Conservation (phyloP, 805 yeast genomes). For the Pachysolen tannophilus region DNA sequence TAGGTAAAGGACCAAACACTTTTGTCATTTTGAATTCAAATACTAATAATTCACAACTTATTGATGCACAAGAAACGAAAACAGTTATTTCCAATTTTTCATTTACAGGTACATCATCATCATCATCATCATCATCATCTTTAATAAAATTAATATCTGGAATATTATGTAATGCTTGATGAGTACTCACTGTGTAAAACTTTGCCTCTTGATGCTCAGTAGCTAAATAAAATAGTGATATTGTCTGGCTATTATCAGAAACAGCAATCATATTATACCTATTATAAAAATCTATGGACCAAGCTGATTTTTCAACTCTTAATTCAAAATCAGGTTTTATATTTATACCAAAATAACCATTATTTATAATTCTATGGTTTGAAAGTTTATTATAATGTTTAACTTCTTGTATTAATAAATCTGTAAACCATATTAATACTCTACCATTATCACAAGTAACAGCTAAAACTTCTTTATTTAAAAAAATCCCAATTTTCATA, state of each 20-base stretch:
- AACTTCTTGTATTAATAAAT: constrained; percentile 18
- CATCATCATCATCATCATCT: constrained; percentile 13
- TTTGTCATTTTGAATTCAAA: constrained; percentile 27
- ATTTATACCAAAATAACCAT: constrained; percentile 8
- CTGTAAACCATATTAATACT: constrained; percentile 29
- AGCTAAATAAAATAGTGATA: constrained; percentile 33
- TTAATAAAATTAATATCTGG: constrained; percentile 40
- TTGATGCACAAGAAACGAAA: constrained; percentile 33
- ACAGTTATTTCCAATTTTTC: constrained; percentile 9
- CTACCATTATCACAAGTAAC: constrained; percentile 52
- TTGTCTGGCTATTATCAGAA: constrained; percentile 45
- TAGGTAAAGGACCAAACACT: constrained; percentile 19
- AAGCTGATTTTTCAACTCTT: constrained; percentile 38
- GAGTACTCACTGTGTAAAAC: constrained; percentile 25
- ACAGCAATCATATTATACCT: constrained; percentile 31
- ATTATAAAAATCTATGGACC: constrained; percentile 51
- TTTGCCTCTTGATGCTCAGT: constrained; percentile 12
- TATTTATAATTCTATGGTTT: neutral
- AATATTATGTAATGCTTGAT: constrained; percentile 43
- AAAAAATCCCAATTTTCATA: constrained; percentile 30
- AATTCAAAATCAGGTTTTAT: constrained; percentile 20
- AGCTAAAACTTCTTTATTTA: constrained; percentile 33
- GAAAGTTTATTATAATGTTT: neutral
- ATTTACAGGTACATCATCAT: neutral
- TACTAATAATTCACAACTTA: constrained; percentile 31